A percentile compares a stretch with the other conserved stretches of the same genome.
Evolutionary conservation across 495 filamentous ascomycete genomes (phyloP).

Genomic region (Xylaria intraflava): DNA sequence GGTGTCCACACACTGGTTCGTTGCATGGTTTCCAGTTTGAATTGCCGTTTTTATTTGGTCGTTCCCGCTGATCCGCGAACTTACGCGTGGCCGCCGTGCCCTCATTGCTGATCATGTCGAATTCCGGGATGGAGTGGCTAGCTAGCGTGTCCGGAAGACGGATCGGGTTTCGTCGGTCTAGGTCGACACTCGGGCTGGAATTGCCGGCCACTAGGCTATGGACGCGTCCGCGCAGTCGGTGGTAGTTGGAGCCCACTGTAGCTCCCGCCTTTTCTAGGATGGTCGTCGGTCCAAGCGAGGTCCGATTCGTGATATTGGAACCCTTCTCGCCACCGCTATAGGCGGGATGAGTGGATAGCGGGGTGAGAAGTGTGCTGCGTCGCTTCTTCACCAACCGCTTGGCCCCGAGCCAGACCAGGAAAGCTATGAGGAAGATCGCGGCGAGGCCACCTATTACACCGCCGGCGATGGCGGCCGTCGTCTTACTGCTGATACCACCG

Average conservation of each 20-base stretch:
- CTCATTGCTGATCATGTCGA: constrained; percentile 3
- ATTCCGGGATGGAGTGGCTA: constrained; percentile 34
- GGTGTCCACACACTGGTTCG: constrained; percentile 6
- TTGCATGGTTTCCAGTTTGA: constrained; percentile 30
- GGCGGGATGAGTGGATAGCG: constrained; percentile 28
- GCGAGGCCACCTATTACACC: constrained; percentile 46
- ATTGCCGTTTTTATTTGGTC: constrained; percentile 31
- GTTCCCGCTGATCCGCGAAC: constrained; percentile 36
- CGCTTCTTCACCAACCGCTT: constrained; percentile 32
- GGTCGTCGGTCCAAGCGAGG: constrained; percentile 38
- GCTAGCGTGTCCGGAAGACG: constrained; percentile 31
- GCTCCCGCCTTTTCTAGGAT: constrained; percentile 32
- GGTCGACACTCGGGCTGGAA: constrained; percentile 39
- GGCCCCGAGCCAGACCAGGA: constrained; percentile 45
- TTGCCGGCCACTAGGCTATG: constrained; percentile 29
- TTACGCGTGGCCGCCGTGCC: constrained; percentile 25
- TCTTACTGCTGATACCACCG: constrained; percentile 25
- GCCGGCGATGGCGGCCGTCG: constrained; percentile 39
- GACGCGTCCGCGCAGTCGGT: constrained; percentile 32
- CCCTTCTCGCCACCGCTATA: constrained; percentile 30
- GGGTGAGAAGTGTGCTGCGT: constrained; percentile 40
- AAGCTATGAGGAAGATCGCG: constrained; percentile 37
- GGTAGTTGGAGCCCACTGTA: constrained; percentile 31
- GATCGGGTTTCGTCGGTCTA: constrained; percentile 47
- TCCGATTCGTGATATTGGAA: constrained; percentile 35